phyloP scores from a whole-genome alignment of 148 eudicot species.

The Vaccinium myrtillus region DNA sequence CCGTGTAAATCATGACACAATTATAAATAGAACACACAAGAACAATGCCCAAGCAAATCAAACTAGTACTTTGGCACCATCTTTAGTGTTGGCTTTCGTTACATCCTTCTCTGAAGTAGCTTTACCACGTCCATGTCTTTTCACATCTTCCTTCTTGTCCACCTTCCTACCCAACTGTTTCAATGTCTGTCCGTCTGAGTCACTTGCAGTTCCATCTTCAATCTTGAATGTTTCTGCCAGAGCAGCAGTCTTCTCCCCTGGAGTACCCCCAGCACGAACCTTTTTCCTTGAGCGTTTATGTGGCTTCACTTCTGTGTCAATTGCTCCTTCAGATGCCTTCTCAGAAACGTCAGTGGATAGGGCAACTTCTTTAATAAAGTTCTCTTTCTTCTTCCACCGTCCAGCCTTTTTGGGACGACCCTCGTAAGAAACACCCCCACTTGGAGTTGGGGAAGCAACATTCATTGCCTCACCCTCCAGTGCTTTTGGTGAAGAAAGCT shows the following conservation, averaged over 20 bases:
- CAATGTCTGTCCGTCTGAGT: slow-evolving; percentile 35
- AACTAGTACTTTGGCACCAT: slow-evolving; percentile 43
- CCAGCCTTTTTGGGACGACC: slow-evolving; percentile 28
- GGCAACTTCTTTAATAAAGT: slow-evolving; percentile 34
- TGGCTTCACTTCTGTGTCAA: slow-evolving; percentile 31
- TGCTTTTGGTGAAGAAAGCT: slow-evolving; percentile 37
- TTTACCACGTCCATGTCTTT: slow-evolving; percentile 29
- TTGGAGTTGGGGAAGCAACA: slow-evolving; percentile 42
- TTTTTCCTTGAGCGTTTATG: slow-evolving; percentile 39
- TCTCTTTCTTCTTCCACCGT: slow-evolving; percentile 39
- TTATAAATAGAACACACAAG: slow-evolving; percentile 1
- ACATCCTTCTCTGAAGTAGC: slow-evolving; percentile 34
- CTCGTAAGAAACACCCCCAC: slow-evolving; percentile 40
- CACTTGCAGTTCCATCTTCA: slow-evolving; percentile 37
- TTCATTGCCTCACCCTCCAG: slow-evolving; percentile 38
- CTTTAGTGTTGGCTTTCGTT: slow-evolving; percentile 35
- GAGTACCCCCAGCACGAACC: slow-evolving; percentile 24
- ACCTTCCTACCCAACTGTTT: slow-evolving; percentile 37
- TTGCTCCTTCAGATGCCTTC: slow-evolving; percentile 40
- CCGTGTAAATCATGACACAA: background rate
- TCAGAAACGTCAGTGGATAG: slow-evolving; percentile 29
- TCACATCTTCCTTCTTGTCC: slow-evolving; percentile 34
- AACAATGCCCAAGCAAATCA: background rate
- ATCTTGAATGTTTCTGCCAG: slow-evolving; percentile 30
- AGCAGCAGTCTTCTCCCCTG: slow-evolving; percentile 29